Evolutionary conservation across 1,284 basidiomycete genomes (phyloP).

Genomic region (Jaminaea rosea): DNA sequence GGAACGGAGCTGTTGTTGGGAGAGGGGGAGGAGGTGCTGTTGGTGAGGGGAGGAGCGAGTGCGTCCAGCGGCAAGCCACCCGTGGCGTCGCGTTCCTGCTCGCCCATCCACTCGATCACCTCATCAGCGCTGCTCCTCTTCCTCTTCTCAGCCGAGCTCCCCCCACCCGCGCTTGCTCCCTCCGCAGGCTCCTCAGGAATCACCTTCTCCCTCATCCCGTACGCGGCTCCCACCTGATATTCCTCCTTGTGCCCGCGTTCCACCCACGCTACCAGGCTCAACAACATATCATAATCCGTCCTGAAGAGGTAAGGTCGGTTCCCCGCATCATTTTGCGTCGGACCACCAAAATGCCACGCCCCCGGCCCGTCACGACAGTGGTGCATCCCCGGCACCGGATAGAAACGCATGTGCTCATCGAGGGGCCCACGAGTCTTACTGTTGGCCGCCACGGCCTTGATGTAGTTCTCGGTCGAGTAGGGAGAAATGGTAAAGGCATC

Average conservation of each 20-base stretch:
- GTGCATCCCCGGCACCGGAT: conserved; percentile 20
- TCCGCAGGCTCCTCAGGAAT: background rate
- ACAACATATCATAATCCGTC: conserved; percentile 10
- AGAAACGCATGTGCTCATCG: conserved; percentile 16
- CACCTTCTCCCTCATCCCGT: conserved; percentile 3
- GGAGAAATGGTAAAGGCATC: conserved; percentile 16
- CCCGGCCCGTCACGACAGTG: conserved; percentile 17
- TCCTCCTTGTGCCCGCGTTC: conserved; percentile 2
- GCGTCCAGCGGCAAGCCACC: too few relatives aligned
- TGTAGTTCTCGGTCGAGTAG: conserved; percentile 9
- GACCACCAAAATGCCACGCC: conserved; percentile 10
- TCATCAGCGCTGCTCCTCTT: too few relatives aligned
- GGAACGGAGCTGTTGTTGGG: too few relatives aligned
- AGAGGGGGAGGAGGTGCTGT: background rate
- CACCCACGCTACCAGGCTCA: conserved; percentile 13
- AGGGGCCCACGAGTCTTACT: conserved; percentile 1
- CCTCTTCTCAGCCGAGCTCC: too few relatives aligned
- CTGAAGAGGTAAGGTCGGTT: conserved; percentile 11
- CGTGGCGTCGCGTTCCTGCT: too few relatives aligned
- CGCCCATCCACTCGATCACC: too few relatives aligned
- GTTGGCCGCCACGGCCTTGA: conserved; percentile 5
- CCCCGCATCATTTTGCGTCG: conserved; percentile 12
- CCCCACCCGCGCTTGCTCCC: too few relatives aligned
- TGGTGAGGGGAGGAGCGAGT: too few relatives aligned
- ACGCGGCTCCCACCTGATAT: conserved; percentile 7